Evolutionary conservation across 257 asterid species (phyloP).

Genomic region (Jacaranda copaia): DNA sequence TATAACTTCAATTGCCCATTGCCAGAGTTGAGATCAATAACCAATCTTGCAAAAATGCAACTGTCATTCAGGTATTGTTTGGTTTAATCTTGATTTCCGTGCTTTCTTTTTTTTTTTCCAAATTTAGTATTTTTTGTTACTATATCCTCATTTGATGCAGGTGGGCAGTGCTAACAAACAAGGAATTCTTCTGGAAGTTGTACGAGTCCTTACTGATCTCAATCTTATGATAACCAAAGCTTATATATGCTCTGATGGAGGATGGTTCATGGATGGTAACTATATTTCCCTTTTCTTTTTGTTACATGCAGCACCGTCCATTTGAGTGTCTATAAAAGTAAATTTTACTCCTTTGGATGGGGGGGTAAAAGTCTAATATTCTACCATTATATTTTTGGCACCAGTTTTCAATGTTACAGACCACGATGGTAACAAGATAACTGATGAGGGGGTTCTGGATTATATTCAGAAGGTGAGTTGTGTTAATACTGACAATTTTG

Average conservation of each 20-base stretch:
- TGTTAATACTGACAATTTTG: conserved; percentile 31
- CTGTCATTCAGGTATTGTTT: conserved; percentile 76
- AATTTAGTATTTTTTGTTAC: neutral
- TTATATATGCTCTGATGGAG: conserved; percentile 95
- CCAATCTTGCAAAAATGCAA: conserved; percentile 85
- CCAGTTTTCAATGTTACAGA: conserved; percentile 95
- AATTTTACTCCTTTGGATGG: conserved; percentile 17
- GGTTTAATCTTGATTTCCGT: conserved; percentile 18
- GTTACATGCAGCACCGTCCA: too few species aligned
- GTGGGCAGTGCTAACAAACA: conserved; percentile 97
- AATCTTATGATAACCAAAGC: conserved; percentile 83
- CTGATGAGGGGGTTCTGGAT: conserved; percentile 76
- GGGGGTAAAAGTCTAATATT: conserved; percentile 22
- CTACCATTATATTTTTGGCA: neutral
- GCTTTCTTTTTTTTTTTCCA: conserved; percentile 2
- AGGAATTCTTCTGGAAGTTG: conserved; percentile 93
- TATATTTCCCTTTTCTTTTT: conserved; percentile 11
- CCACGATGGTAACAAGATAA: conserved; percentile 81
- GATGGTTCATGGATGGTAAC: conserved; percentile 99
- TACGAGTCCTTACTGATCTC: conserved; percentile 94
- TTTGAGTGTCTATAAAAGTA: neutral
- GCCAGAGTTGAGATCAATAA: conserved; percentile 92
- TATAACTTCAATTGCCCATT: conserved; percentile 21
- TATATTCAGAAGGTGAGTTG: conserved; percentile 81
- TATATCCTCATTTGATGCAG: conserved; percentile 43